A percentile compares a stretch with the other conserved stretches of the same genome.
Conservation (phyloP, 2,329 filamentous ascomycete species). For the Gyromitra esculenta region DNA sequence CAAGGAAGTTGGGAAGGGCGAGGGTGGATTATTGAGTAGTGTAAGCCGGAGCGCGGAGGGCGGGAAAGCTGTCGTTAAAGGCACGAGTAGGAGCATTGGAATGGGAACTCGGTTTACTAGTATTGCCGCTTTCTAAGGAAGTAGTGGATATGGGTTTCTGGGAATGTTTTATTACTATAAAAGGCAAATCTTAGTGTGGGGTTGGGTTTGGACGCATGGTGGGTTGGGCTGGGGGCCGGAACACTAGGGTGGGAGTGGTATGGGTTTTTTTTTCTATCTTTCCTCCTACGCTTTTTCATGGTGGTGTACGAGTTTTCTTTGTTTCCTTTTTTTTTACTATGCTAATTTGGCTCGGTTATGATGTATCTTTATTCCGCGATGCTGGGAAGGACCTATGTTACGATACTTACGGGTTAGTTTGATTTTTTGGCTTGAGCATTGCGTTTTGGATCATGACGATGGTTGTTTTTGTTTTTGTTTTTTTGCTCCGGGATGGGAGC, state of each 20-base stretch:
- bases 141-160: slow-evolving; percentile 1
- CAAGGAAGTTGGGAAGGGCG: slow-evolving; percentile 72
- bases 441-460: slow-evolving; percentile 10
- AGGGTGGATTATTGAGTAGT: slow-evolving; percentile 63
- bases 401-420: slow-evolving; percentile 6
- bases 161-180: slow-evolving; percentile 8
- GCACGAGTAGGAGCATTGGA: slow-evolving; percentile 39
- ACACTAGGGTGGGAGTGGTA: neutral
- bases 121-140: slow-evolving; percentile 35
- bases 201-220: neutral
- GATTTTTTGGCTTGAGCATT: slow-evolving; percentile 1
- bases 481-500: neutral
- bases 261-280: neutral
- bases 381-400: neutral
- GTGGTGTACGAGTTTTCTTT: slow-evolving; percentile 25
- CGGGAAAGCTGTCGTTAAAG: slow-evolving; percentile 40
- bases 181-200: slow-evolving; percentile 9
- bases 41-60: slow-evolving; percentile 48
- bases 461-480: neutral
- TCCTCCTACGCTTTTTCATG: slow-evolving; percentile 19
- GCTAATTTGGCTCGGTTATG: neutral
- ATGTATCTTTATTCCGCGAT: slow-evolving; percentile 2
- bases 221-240: neutral
- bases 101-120: slow-evolving; percentile 41
- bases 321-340: neutral